Evolutionary conservation across 139 green algal species (phyloP).

Genomic region (Haematococcus lacustris): DNA sequence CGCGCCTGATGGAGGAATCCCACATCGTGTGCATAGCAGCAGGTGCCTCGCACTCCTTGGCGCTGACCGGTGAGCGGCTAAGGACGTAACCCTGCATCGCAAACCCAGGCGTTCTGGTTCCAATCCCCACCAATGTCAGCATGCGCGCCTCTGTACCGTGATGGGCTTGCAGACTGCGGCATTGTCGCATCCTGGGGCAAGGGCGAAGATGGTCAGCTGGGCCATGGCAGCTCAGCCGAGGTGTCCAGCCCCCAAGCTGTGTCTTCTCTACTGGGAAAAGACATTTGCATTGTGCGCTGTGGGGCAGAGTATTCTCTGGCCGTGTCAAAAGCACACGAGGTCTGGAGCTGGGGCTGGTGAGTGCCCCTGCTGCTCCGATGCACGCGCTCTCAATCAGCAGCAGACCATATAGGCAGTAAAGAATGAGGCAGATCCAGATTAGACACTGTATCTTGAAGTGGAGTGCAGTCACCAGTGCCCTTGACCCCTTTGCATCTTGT

Average conservation of each 20-base stretch:
- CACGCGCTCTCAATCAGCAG: not conserved
- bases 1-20: not conserved
- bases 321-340: constrained; percentile 23
- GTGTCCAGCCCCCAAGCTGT: constrained; percentile 40
- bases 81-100: no score
- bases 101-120: not conserved
- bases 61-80: not conserved
- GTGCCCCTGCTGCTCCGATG: not conserved
- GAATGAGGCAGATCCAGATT: not conserved
- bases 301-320: constrained; percentile 83
- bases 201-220: constrained; percentile 79
- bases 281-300: constrained; percentile 46
- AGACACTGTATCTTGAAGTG: not conserved
- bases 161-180: constrained; percentile 25
- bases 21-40: not conserved
- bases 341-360: constrained; percentile 86
- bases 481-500: not conserved
- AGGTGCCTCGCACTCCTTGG: not conserved
- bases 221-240: constrained; percentile 60
- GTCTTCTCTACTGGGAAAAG: constrained; percentile 27
- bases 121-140: not conserved
- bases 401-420: not conserved
- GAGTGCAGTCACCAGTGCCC: not conserved
- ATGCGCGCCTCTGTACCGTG: not conserved
- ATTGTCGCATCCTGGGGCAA: constrained; percentile 58